Evolutionary conservation across 2,329 filamentous ascomycete genomes (phyloP).

Genomic region (Scleromitrula shiraiana): DNA sequence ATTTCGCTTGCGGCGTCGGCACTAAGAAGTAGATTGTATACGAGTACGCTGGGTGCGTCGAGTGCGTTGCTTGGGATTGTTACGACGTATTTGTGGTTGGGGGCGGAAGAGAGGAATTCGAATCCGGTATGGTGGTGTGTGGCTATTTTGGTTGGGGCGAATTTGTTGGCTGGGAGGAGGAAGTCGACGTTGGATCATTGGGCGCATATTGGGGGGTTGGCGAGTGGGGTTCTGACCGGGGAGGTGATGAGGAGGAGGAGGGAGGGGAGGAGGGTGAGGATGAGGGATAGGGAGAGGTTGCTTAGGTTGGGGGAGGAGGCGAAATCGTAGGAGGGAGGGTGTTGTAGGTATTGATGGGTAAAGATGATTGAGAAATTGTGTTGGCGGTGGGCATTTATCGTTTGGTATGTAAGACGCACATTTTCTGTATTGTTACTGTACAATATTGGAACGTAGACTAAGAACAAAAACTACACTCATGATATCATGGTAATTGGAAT

Average conservation of each 20-base stretch:
- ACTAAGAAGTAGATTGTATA: slow-evolving; percentile 31
- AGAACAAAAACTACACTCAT: no score
- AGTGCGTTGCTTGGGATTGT: slow-evolving; percentile 55
- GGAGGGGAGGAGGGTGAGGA: slow-evolving; percentile 17
- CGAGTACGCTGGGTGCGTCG: slow-evolving; percentile 57
- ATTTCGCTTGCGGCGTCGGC: slow-evolving; percentile 43
- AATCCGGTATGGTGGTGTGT: slow-evolving; percentile 47
- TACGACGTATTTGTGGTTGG: slow-evolving; percentile 53
- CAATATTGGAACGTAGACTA: no score
- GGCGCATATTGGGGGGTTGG: slow-evolving; percentile 32
- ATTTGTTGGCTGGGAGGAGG: slow-evolving; percentile 33
- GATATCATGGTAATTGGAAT: no score
- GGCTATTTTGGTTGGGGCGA: slow-evolving; percentile 43
- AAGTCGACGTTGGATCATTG: slow-evolving; percentile 29
- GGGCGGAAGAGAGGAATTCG: slow-evolving; percentile 49
- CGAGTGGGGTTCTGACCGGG: slow-evolving; percentile 25
- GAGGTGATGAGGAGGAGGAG: slow-evolving; percentile 21
- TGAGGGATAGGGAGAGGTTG: slow-evolving; percentile 16
- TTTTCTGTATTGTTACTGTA: no score
- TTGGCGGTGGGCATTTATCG: no score
- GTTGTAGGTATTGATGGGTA: no score
- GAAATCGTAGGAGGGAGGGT: no score
- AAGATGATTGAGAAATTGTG: no score
- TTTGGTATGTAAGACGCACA: no score
- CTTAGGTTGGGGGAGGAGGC: no score